These are phyloP conservation scores for Extremus antarcticus DNA, from an alignment of 495 filamentous ascomycete genomes.

Conservation along the genomic window DNA sequence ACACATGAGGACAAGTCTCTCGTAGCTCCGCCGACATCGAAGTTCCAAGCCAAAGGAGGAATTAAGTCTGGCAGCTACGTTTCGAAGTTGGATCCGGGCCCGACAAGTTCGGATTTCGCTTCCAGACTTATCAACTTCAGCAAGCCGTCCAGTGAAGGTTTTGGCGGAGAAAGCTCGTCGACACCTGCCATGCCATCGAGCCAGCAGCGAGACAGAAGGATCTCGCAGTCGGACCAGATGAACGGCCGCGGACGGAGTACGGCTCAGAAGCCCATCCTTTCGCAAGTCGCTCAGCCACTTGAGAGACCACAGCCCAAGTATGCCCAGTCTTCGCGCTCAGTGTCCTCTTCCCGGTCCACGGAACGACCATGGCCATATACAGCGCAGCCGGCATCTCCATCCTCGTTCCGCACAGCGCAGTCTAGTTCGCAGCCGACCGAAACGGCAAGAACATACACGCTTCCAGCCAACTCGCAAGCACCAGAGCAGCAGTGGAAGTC, in stretches of 20 bases:
- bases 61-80: not conserved
- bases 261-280: not conserved
- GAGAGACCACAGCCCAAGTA: not conserved
- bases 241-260: not conserved
- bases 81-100: not conserved
- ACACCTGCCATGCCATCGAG: not conserved
- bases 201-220: not conserved
- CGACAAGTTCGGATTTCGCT: not conserved
- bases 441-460: not conserved
- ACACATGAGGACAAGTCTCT: constrained; percentile 8
- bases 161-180: not conserved
- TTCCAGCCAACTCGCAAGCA: not conserved
- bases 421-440: not conserved
- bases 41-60: not conserved
- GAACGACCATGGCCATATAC: not conserved
- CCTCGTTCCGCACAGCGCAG: not conserved
- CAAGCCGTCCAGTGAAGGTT: not conserved
- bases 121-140: not conserved
- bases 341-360: not conserved
- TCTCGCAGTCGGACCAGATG: not conserved
- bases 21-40: not conserved
- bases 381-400: not conserved
- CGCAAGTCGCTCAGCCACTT: not conserved
- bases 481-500: not conserved
- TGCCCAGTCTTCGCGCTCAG: not conserved